Evolutionary conservation across 306 rosid species (phyloP).

Genomic region (Alnus rubra): DNA sequence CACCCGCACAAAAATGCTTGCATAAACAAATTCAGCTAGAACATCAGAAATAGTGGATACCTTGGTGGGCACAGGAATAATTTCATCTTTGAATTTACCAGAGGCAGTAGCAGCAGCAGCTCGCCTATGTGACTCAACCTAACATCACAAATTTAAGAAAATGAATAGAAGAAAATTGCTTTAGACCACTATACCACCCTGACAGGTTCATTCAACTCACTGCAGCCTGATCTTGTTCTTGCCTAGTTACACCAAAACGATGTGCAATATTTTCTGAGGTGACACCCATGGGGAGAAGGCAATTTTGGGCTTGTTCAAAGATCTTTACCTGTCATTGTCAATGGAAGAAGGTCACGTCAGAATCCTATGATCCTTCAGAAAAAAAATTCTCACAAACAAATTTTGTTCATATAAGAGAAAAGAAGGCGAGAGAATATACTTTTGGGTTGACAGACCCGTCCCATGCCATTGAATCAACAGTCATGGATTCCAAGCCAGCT

Average conservation of each 20-base stretch:
- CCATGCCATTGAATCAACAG: conserved; percentile 82
- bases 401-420: not conserved
- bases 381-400: conserved; percentile 22
- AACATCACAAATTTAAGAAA: conserved; percentile 29
- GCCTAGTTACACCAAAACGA: conserved; percentile 81
- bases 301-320: conserved; percentile 79
- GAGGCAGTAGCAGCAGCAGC: conserved; percentile 96
- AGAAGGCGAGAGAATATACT: conserved; percentile 39
- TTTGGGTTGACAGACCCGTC: conserved; percentile 86
- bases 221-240: conserved; percentile 91
- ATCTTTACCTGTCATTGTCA: conserved; percentile 52
- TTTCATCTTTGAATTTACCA: conserved; percentile 92
- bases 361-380: conserved; percentile 6
- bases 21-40: not conserved
- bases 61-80: conserved; percentile 83
- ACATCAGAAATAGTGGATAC: conserved; percentile 32
- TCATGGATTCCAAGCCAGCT: conserved; percentile 96
- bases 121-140: conserved; percentile 88
- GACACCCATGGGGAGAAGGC: conserved; percentile 93
- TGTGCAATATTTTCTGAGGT: conserved; percentile 94
- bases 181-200: not conserved
- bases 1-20: not conserved
- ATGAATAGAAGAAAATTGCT: not conserved
- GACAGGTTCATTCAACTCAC: conserved; percentile 55
- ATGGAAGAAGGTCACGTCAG: conserved; percentile 21